A percentile compares a stretch with the other conserved stretches of the same genome.
Conservation (phyloP, 139 green algal species). For the Chlamydomonas incerta region DNA sequence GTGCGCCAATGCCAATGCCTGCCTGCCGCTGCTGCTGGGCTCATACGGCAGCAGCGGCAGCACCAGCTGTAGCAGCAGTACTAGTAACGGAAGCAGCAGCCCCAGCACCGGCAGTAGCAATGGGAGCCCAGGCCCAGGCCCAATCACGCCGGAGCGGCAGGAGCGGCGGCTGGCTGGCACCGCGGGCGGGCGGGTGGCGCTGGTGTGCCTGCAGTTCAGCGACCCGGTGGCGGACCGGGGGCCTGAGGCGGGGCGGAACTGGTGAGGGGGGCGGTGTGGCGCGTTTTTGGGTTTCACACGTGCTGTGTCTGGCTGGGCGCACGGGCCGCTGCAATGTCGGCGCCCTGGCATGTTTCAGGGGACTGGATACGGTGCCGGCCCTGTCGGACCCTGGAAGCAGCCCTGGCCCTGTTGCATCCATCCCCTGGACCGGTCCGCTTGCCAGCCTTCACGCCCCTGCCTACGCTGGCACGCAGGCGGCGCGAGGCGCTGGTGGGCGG, state of each 20-base stretch:
- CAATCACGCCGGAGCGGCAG: too few species aligned
- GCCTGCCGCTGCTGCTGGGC: neutral
- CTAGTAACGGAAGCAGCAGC: neutral
- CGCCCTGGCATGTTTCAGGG: too few species aligned
- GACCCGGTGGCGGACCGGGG: neutral
- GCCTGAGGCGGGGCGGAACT: neutral
- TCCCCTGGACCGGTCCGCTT: too few species aligned
- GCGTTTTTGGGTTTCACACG: neutral
- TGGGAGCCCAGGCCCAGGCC: too few species aligned
- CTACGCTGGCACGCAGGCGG: too few species aligned
- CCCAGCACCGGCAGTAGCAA: neutral
- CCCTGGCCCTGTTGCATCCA: too few species aligned
- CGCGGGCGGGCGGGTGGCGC: neutral
- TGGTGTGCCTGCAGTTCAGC: conserved; percentile 34
- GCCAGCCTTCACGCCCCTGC: too few species aligned
- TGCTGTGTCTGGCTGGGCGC: too few species aligned
- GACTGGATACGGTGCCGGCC: too few species aligned
- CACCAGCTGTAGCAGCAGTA: neutral
- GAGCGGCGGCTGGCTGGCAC: too few species aligned
- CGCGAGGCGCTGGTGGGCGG: neutral
- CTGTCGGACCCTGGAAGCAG: too few species aligned
- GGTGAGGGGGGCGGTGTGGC: neutral
- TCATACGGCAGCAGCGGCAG: neutral
- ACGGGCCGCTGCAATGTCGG: too few species aligned
- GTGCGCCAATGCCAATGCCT: conserved; percentile 27